Evolutionary conservation across 2,329 filamentous ascomycete genomes (phyloP), one percentile per base, ranked within the genome.

Genomic region (Diaporthe sp.): DNA sequence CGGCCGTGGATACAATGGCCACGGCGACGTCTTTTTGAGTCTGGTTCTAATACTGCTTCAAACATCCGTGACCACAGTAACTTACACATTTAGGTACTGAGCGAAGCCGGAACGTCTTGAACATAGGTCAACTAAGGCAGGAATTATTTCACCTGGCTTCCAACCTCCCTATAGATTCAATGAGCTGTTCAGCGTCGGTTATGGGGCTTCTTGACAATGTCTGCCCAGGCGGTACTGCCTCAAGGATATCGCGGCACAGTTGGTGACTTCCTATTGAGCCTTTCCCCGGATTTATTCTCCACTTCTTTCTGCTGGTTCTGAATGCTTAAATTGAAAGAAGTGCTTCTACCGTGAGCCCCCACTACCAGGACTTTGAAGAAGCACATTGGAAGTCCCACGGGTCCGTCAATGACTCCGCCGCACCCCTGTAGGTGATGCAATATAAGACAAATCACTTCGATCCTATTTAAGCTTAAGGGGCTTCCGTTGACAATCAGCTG

Each of bases 291-390:
- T 37, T 37, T 37, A n/a, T 67, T 49, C 61, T 34, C 62, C 62
- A 67, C 44, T 67, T 51, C 19, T 6, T 67, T 67, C 62, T 51
- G 19, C 17, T 46, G 5, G 44, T 68, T 37, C 44, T 31, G 42
- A 68, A 51, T 68, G 62, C 62, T 51, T 68, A 67, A 51, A 67
- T 67, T 67, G 42, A 34, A 67, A 51, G 61, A 22, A 39, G 1
- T 7, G 28, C 17, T 37, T 58, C 9, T 39, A 3, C 9, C 57
- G 19, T 10, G 19, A 59, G 22, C 19, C 31, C 13, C 57, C 57
- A 59, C 57, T 59, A 39, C 57, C 34, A 39, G 42, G 57, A 15
- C 10, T 39, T 39, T n/a, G 34, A n/a, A 39, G 22, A 59, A 12
- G 9, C 19, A n/a, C 55, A 2, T 37, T 22, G 31, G 17, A n/a